Evolutionary conservation across 2,329 filamentous ascomycete genomes (phyloP).

Genomic region (Rutstroemia sp.): DNA sequence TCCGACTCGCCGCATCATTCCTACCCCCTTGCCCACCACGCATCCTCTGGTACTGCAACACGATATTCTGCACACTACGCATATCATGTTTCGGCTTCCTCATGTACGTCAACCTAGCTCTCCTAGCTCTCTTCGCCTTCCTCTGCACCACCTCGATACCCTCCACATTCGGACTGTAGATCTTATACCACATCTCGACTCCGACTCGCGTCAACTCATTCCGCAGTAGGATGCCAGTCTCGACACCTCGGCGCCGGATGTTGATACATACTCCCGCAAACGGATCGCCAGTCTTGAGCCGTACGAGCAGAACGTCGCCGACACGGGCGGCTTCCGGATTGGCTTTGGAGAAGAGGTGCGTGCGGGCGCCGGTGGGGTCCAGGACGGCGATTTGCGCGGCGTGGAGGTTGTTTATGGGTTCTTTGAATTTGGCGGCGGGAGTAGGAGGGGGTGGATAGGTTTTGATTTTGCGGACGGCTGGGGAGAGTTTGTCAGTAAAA

Average conservation of each 20-base stretch:
- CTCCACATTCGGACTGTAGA: slow-evolving; percentile 83
- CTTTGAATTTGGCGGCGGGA: slow-evolving; percentile 46
- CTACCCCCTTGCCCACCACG: slow-evolving; percentile 36
- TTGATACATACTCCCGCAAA: slow-evolving; percentile 85
- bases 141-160: slow-evolving; percentile 93
- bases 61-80: slow-evolving; percentile 75
- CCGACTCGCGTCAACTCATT: slow-evolving; percentile 80
- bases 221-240: slow-evolving; percentile 80
- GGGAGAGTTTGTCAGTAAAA: slow-evolving; percentile 8
- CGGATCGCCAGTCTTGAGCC: slow-evolving; percentile 76
- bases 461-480: slow-evolving; percentile 40
- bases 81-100: slow-evolving; percentile 80
- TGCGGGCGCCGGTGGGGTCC: slow-evolving; percentile 78
- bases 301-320: slow-evolving; percentile 88
- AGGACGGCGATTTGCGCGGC: slow-evolving; percentile 63
- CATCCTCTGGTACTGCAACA: slow-evolving; percentile 55
- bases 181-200: slow-evolving; percentile 96
- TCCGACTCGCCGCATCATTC: slow-evolving; percentile 6
- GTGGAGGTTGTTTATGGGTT: slow-evolving; percentile 63
- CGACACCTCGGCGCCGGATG: slow-evolving; percentile 79
- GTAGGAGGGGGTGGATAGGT: slow-evolving; percentile 47
- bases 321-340: slow-evolving; percentile 75
- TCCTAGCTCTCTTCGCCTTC: slow-evolving; percentile 72
- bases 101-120: slow-evolving; percentile 88
- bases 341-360: slow-evolving; percentile 67